Conservation (phyloP, 1,284 basidiomycete species). For the Leccinum huronense region DNA sequence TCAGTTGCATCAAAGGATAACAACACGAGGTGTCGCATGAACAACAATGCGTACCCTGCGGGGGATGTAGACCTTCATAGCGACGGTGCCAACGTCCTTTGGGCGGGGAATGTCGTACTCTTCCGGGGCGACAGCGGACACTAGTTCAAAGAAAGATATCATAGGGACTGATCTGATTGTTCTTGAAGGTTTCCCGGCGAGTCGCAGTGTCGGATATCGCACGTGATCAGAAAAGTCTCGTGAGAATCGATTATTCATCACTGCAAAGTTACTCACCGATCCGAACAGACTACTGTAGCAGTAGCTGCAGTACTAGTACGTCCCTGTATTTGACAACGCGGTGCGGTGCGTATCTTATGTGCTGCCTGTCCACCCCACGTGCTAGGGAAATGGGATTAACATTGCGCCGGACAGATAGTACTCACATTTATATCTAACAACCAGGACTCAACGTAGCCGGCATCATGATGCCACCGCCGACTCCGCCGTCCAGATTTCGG, state of each 20-base stretch:
- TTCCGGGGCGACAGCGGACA: conserved; percentile 13
- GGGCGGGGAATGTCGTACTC: conserved; percentile 53
- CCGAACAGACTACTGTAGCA: too few relatives aligned
- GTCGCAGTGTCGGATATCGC: too few relatives aligned
- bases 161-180: too few relatives aligned
- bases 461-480: conserved; percentile 51
- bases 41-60: conserved; percentile 62
- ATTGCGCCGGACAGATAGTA: conserved; percentile 40
- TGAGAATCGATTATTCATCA: too few relatives aligned
- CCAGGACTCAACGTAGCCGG: conserved; percentile 56
- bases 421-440: conserved; percentile 65
- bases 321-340: too few relatives aligned
- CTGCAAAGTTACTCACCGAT: too few relatives aligned
- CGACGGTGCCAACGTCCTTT: conserved; percentile 90
- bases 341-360: too few relatives aligned
- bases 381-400: conserved; percentile 4
- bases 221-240: too few relatives aligned
- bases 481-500: conserved; percentile 53
- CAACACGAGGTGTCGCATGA: conserved; percentile 25
- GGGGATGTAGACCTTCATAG: conserved; percentile 93
- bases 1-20: background rate
- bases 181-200: too few relatives aligned
- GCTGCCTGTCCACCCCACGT: too few relatives aligned
- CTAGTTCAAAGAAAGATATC: background rate
- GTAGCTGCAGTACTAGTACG: too few relatives aligned